phyloP scores from a whole-genome alignment of 306 rosid species.

The Carpinus viminea region DNA sequence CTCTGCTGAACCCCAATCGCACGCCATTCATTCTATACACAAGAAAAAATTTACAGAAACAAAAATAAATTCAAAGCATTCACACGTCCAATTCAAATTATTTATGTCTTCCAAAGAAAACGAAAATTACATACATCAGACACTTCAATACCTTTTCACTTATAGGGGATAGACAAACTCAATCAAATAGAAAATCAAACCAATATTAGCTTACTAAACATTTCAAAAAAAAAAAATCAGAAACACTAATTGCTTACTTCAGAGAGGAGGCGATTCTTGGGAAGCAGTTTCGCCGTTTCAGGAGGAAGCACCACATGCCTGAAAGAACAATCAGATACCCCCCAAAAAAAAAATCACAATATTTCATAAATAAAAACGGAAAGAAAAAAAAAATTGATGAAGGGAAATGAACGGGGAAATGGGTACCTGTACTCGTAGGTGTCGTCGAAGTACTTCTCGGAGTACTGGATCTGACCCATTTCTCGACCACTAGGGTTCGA shows the following conservation, averaged over 20 bases:
- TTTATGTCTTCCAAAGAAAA: too few relatives aligned
- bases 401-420: slow-evolving; percentile 9
- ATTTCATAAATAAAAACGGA: not conserved
- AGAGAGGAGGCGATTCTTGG: slow-evolving; percentile 89
- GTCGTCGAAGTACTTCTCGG: slow-evolving; percentile 92
- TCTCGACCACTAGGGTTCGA: not conserved
- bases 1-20: slow-evolving; percentile 98
- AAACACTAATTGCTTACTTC: slow-evolving; percentile 49
- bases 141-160: too few relatives aligned
- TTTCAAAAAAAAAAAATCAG: too few relatives aligned
- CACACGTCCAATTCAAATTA: not conserved
- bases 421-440: slow-evolving; percentile 76
- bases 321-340: slow-evolving; percentile 1
- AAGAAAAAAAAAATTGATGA: not conserved
- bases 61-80: not conserved
- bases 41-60: not conserved
- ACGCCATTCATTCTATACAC: slow-evolving; percentile 78
- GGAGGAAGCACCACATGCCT: slow-evolving; percentile 97
- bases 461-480: slow-evolving; percentile 99
- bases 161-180: too few relatives aligned
- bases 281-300: slow-evolving; percentile 83
- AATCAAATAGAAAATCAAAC: too few relatives aligned
- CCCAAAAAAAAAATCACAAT: not conserved
- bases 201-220: too few relatives aligned
- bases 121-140: too few relatives aligned